Percentiles rank a stretch among this genome's conserved stretches.
phyloP scores from a whole-genome alignment of 2,329 filamentous ascomycete species.

The Pseudogymnoascus sp. region DNA sequence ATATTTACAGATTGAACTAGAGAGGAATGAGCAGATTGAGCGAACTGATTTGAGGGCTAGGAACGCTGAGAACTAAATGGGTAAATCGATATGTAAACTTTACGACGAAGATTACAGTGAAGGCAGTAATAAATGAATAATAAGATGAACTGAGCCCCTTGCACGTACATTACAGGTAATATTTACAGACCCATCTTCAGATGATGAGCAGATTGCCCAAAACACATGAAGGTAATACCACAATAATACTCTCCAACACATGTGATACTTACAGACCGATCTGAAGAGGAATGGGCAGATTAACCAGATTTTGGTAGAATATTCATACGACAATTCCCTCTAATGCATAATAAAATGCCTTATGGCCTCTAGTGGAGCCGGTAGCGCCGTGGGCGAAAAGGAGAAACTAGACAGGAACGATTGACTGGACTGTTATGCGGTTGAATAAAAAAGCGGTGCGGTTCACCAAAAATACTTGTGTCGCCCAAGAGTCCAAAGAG shows the following conservation, averaged over 20 bases:
- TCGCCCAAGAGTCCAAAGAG: too few species aligned
- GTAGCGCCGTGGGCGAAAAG: not conserved
- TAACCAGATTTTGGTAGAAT: not conserved
- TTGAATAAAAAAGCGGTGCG: too few species aligned
- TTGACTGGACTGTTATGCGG: not conserved
- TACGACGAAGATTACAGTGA: too few species aligned
- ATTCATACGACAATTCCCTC: not conserved
- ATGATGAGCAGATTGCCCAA: not conserved
- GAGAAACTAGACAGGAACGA: not conserved
- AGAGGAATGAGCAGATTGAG: too few species aligned
- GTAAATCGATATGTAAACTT: too few species aligned
- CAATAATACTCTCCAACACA: not conserved
- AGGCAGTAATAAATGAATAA: too few species aligned
- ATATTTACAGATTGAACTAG: too few species aligned
- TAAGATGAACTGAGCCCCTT: too few species aligned
- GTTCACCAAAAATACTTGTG: too few species aligned
- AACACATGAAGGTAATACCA: too few species aligned
- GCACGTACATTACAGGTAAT: not conserved
- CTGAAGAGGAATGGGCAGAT: not conserved
- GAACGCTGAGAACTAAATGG: too few species aligned
- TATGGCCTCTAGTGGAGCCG: not conserved
- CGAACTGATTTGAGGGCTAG: too few species aligned
- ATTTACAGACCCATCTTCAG: not conserved
- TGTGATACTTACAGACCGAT: not conserved
- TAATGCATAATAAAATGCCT: not conserved